A percentile compares a stretch with the other conserved stretches of the same genome.
Evolutionary conservation across 2,329 filamentous ascomycete genomes (phyloP).

Genomic region (Aurifilum marmelostoma): DNA sequence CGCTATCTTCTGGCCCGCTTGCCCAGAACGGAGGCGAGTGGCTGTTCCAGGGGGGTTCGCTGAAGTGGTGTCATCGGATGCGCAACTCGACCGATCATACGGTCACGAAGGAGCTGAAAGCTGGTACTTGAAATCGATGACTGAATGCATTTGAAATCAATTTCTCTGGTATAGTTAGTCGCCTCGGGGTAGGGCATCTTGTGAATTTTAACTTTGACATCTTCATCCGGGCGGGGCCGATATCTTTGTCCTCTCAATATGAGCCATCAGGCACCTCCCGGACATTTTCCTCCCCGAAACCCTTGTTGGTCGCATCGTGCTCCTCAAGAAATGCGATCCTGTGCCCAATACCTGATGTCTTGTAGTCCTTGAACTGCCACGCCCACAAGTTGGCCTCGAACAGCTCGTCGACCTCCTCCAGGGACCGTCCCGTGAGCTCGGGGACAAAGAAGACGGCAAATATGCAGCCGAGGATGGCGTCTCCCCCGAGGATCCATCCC

Average conservation of each 20-base stretch:
- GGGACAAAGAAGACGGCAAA: slow-evolving; percentile 27
- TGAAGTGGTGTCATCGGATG: slow-evolving; percentile 20
- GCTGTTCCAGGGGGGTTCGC: slow-evolving; percentile 15
- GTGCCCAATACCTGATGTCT: slow-evolving; percentile 19
- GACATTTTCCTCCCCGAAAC: background rate
- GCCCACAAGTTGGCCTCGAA: slow-evolving; percentile 22
- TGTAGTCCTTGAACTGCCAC: slow-evolving; percentile 22
- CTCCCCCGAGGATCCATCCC: slow-evolving; percentile 23
- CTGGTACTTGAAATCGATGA: slow-evolving; percentile 4
- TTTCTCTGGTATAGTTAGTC: too few species aligned
- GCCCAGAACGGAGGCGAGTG: slow-evolving; percentile 20
- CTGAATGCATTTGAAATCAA: too few species aligned
- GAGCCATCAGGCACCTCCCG: slow-evolving; percentile 2
- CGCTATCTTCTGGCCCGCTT: background rate
- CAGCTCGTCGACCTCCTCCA: slow-evolving; percentile 27
- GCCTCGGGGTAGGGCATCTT: background rate
- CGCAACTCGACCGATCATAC: background rate
- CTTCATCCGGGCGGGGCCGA: background rate
- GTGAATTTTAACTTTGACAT: background rate
- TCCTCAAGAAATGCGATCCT: slow-evolving; percentile 15
- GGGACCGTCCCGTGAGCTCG: slow-evolving; percentile 23
- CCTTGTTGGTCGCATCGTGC: slow-evolving; percentile 7
- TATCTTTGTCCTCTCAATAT: background rate
- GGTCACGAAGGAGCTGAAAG: slow-evolving; percentile 17
- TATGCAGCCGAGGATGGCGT: slow-evolving; percentile 10